phyloP scores from a whole-genome alignment of 2,329 filamentous ascomycete genomes.

The Neonectria sp. region DNA sequence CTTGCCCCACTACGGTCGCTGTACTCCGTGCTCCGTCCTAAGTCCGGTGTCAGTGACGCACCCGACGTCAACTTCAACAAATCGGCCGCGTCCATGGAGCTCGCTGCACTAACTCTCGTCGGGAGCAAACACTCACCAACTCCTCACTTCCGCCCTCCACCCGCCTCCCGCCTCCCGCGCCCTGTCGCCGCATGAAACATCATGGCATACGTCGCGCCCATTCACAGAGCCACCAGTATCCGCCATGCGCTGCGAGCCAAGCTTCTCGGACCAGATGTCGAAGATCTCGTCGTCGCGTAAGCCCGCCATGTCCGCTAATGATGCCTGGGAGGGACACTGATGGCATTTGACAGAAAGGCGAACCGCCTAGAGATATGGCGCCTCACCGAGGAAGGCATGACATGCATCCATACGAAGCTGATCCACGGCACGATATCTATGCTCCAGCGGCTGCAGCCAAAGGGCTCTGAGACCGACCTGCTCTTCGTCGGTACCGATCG shows the following conservation, averaged over 20 bases:
- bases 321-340: slow-evolving; percentile 48
- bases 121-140: slow-evolving; percentile 37
- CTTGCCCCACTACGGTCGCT: slow-evolving; percentile 41
- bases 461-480: slow-evolving; percentile 82
- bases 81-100: slow-evolving; percentile 41
- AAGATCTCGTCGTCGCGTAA: slow-evolving; percentile 91
- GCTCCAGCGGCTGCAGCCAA: slow-evolving; percentile 84
- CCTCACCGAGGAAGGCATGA: slow-evolving; percentile 74
- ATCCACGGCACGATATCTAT: slow-evolving; percentile 91
- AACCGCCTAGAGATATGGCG: slow-evolving; percentile 91
- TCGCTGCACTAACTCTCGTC: slow-evolving; percentile 45
- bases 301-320: slow-evolving; percentile 51
- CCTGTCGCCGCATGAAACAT: slow-evolving; percentile 30
- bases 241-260: slow-evolving; percentile 88
- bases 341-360: slow-evolving; percentile 72
- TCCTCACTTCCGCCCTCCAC: slow-evolving; percentile 11
- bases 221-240: slow-evolving; percentile 92
- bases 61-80: slow-evolving; percentile 33
- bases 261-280: slow-evolving; percentile 80
- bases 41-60: slow-evolving; percentile 47
- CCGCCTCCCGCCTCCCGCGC: slow-evolving; percentile 1
- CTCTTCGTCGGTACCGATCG: slow-evolving; percentile 94
- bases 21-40: slow-evolving; percentile 41
- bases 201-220: slow-evolving; percentile 96
- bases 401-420: slow-evolving; percentile 76